phyloP scores from a whole-genome alignment of 352 stramenopile genomes.

The Globisporangium spiculum region DNA sequence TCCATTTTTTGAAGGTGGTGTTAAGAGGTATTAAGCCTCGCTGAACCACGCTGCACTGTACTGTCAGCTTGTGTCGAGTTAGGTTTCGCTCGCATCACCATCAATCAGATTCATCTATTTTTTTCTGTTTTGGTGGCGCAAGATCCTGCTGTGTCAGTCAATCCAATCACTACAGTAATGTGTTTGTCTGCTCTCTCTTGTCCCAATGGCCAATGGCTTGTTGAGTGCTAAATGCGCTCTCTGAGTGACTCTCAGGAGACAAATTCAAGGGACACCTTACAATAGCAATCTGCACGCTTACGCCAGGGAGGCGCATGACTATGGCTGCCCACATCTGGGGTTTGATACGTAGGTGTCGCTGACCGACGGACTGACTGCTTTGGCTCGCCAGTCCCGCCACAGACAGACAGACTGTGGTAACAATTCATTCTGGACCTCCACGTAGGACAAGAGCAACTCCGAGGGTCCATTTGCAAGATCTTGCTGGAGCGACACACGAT shows the following conservation, averaged over 20 bases:
- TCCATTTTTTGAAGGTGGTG: not conserved
- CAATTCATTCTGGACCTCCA: not conserved
- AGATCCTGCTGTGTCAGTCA: not conserved
- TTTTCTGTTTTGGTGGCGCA: not conserved
- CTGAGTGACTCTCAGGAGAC: not conserved
- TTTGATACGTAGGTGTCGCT: not conserved
- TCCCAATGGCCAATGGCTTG: not conserved
- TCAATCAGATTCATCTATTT: not conserved
- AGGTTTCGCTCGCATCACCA: not conserved
- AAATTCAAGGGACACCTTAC: not conserved
- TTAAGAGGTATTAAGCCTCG: not conserved
- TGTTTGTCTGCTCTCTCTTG: not conserved
- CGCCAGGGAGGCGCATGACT: not conserved
- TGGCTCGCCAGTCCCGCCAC: not conserved
- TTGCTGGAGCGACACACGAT: not conserved
- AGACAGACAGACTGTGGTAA: no score
- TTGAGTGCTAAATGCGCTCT: not conserved
- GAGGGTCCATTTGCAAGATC: not conserved
- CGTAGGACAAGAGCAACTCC: not conserved
- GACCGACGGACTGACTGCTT: not conserved
- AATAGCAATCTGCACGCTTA: not conserved
- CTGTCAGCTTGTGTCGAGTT: not conserved
- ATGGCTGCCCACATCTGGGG: not conserved
- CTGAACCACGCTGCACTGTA: not conserved
- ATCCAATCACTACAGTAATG: not conserved